These are phyloP conservation scores for Amphichorda felina DNA, from an alignment of 2,329 filamentous ascomycete genomes.

Conservation along the genomic window DNA sequence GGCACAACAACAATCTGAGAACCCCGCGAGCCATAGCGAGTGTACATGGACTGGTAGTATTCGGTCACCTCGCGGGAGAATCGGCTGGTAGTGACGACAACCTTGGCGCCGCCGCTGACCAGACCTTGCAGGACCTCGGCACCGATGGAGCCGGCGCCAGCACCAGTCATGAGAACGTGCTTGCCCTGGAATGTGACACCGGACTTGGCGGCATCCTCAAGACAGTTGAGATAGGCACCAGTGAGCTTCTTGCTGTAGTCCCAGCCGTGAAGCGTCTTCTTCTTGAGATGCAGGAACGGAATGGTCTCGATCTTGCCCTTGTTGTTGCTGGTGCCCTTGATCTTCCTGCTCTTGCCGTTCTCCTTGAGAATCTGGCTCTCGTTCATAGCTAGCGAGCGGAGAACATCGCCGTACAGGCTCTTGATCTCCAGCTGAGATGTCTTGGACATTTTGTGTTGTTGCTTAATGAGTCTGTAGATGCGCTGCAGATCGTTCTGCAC, in stretches of 20 bases:
- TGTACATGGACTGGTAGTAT: constrained; percentile 99
- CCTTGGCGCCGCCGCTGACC: constrained; percentile 92
- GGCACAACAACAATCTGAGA: constrained; percentile 96
- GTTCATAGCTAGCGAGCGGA: constrained; percentile 93
- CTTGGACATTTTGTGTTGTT: constrained; percentile 96
- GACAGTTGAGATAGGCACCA: constrained; percentile 78
- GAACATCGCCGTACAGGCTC: constrained; percentile 83
- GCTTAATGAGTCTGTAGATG: constrained; percentile 97
- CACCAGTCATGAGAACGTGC: constrained; percentile 96
- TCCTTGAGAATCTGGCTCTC: constrained; percentile 92
- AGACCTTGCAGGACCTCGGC: constrained; percentile 93
- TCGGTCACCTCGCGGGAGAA: constrained; percentile 97
- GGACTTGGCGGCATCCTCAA: constrained; percentile 76
- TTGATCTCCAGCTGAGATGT: constrained; percentile 95
- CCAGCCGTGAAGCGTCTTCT: constrained; percentile 88
- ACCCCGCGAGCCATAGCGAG: constrained; percentile 81
- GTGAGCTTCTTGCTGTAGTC: constrained; percentile 99
- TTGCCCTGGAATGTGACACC: constrained; percentile 92
- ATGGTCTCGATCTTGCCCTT: constrained; percentile 97
- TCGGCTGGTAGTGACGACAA: constrained; percentile 89
- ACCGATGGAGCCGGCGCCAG: constrained; percentile 93
- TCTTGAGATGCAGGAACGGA: constrained; percentile 93
- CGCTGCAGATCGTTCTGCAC: constrained; percentile 90
- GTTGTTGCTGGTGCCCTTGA: constrained; percentile 41
- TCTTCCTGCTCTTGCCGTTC: constrained; percentile 54